Evolutionary conservation across 2,329 filamentous ascomycete species (phyloP), one percentile per base, ranked within the genome.

Genomic region (Colletotrichum acutatum): DNA sequence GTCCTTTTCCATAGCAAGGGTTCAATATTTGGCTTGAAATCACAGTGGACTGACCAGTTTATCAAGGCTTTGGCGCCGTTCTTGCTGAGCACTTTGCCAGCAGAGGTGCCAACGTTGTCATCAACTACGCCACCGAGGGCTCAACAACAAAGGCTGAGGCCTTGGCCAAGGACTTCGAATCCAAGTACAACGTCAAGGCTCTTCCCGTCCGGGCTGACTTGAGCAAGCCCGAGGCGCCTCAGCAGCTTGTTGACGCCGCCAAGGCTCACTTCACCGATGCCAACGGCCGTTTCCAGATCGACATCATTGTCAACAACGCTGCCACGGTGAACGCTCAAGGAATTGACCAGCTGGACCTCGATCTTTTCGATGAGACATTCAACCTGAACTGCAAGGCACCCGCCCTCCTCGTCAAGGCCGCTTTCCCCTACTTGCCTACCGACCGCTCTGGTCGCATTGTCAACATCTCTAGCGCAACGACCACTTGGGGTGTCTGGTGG

Each of bases 291-390:
- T 90, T 95, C 80, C 90, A 92, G 78, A 88, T 97, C 78, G 94
- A 97, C 83, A 94, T 97, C 74, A 85, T 97, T 66, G 86, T 97
- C 85, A 97, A 97, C 88, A 97, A 97, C 81, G 95, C 95, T 34
- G 95, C 94, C 63, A 84, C 91, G 4, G 85, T 90, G 32, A 80
- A 84, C 32, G 83, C 93, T 24, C 87, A 90, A 65, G 89, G 93
- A 26, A 89, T 94, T 74, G 88, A 88, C 7, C 79, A 86, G 6
- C 12, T 72, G 53, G 60, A 72, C 8, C 37, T 72, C 37, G 86
- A 87, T 14, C 89, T 95, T 78, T 97, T 95, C 83, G 87, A 91
- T 52, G 85, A 88, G 75, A 90, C 93, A 65, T 97, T 94, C 84
- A 89, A 89, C 68, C 88, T 97, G 83, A 97, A 97, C 79, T 94